Evolutionary conservation across 2,329 filamentous ascomycete genomes (phyloP), one percentile per base, ranked within the genome.

Genomic region (Penicillium sp.): DNA sequence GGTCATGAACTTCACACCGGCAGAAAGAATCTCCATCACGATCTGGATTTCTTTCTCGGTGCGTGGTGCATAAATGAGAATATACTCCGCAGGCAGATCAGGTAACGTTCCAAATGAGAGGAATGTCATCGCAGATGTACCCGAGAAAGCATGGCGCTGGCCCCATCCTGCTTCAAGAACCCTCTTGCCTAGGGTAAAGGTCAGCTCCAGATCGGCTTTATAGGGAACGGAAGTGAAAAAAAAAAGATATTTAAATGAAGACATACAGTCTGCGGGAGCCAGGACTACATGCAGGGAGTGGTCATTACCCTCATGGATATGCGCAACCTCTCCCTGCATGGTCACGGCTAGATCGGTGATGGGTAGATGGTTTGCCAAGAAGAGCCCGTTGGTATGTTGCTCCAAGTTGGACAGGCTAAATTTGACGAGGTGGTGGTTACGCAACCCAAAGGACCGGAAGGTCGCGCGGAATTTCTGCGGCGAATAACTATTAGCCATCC

Each of bases 131-230:
- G 84, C 85, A 63, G 84, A 83, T 3, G 88, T 67, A n/a, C 73
- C 71, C 3, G 70, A 68, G 19, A 76, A 65, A 3, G 80, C 81
- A 71, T 86, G 83, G 24, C 82, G 69, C 74, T 95, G 87, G 1
- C 88, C 91, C 91, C 91, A 95, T 2, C 90, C 89, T 56, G 85
- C 86, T 57, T 86, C 81, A 16, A 95, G 75, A 21, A 94, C 81
- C 53, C 87, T 81, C 64, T 81, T 85, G 48, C 69, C 68, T 71
- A 21, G 8, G 8, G n/a, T n/a, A 13, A 1, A 29, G 28, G 18
- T 29, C 33, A 29, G 23, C 19, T 7, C 2, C 16, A n/a, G 34
- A n/a, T 19, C 4, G 18, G 16, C 13, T 13, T 9, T 13, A 44
- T 24, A 13, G 2, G 3, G 21, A 5, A 19, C 1, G 10, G 53